Evolutionary conservation across 371 early-diverging fungal genomes (phyloP), one percentile per base, ranked within the genome.

Genomic region (Cokeromyces recurvatus): DNA sequence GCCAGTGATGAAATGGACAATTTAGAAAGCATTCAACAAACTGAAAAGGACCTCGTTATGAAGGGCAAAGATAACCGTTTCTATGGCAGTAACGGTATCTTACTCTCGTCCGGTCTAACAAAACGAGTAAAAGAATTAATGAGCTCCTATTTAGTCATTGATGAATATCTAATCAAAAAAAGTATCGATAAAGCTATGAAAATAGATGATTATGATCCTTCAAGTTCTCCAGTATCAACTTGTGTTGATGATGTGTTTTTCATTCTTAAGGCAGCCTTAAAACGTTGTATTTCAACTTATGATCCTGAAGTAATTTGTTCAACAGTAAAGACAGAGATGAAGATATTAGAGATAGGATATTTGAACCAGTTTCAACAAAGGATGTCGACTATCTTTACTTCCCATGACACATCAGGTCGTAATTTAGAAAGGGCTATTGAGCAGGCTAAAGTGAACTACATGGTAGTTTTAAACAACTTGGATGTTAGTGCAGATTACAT

Each of bases 181-280:
- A 82, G 81, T 43, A 77, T 91, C 15, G 87, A 88, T 38, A 90
- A 88, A 65, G 84, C 84, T 5, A 76, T 79, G 65, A 62, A 57
- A 38, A 51, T 82, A 34, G 79, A 81, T 35, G 77, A 79, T 34
- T 77, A 79, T 32, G 81, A 81, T 47, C 39, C 66, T 22, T 64
- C 71, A 23, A 77, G 74, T 2, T 89, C 92, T 0, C 60, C 62
- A 22, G 83, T 79, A 5, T 92, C 94, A 0, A 89, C 86, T 3
- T 87, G 89, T 48, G 94, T 95, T 12, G 96, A 91, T 39, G 97
- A 97, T 52, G 81, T 92, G 4, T 94, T 95, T 56, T 97, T 86
- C 53, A 84, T 97, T 20, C 64, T 91, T 32, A 88, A 90, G 49
- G 87, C 82, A n/a, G 78, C 81, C 7, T 59, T 89, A 19, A 71